Evolutionary conservation across 2,329 filamentous ascomycete species (phyloP).

Genomic region (Diaporthe aspalathi): DNA sequence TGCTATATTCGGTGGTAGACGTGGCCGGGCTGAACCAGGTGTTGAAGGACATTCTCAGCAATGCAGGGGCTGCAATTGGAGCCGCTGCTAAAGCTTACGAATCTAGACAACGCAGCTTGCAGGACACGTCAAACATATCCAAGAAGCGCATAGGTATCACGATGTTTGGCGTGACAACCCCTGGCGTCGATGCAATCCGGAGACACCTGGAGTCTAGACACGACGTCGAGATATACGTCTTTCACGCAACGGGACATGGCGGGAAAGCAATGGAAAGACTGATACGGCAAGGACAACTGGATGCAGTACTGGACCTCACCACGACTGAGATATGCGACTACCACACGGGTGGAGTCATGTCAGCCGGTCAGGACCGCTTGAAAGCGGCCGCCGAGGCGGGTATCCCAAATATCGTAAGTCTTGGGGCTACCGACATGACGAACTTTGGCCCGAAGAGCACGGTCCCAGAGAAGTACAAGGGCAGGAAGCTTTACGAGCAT

Average conservation of each 20-base stretch:
- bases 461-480: slow-evolving; percentile 65
- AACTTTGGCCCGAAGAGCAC: slow-evolving; percentile 70
- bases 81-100: slow-evolving; percentile 66
- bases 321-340: slow-evolving; percentile 77
- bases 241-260: slow-evolving; percentile 74
- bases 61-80: slow-evolving; percentile 70
- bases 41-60: slow-evolving; percentile 67
- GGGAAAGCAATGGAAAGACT: slow-evolving; percentile 77
- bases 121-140: not conserved
- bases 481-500: slow-evolving; percentile 69
- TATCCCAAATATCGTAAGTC: slow-evolving; percentile 61
- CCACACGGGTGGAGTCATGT: slow-evolving; percentile 71
- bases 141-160: slow-evolving; percentile 69
- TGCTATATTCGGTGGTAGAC: slow-evolving; percentile 80
- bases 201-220: slow-evolving; percentile 58
- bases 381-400: slow-evolving; percentile 66
- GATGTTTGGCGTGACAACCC: slow-evolving; percentile 82
- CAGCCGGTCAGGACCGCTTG: slow-evolving; percentile 67
- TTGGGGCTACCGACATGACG: slow-evolving; percentile 70
- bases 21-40: slow-evolving; percentile 74
- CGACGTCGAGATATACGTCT: slow-evolving; percentile 70
- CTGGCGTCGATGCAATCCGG: slow-evolving; percentile 68
- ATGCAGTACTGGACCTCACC: slow-evolving; percentile 77
- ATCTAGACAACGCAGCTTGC: slow-evolving; percentile 25
- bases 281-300: slow-evolving; percentile 65